Evolutionary conservation across 2,329 filamentous ascomycete species (phyloP).

Genomic region (Xenoacremonium recifei): DNA sequence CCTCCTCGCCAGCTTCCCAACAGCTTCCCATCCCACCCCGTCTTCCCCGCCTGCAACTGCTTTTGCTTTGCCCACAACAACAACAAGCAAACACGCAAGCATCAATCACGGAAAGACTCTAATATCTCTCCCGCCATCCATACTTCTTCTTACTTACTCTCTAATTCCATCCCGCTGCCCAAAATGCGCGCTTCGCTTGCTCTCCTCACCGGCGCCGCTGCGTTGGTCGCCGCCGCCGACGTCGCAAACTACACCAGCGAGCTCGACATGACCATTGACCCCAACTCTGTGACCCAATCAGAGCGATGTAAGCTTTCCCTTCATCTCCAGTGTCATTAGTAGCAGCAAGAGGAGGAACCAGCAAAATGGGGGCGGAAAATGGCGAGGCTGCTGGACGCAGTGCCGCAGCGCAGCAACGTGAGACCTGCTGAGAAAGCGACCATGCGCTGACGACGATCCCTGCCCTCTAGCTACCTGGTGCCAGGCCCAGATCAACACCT

Average conservation of each 20-base stretch:
- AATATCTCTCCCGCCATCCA: background rate
- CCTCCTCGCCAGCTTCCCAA: no score
- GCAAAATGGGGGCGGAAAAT: no score
- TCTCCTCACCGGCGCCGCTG: slow-evolving; percentile 44
- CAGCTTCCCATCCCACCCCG: slow-evolving; percentile 5
- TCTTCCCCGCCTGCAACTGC: slow-evolving; percentile 2
- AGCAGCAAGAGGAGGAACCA: no score
- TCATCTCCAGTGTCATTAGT: no score
- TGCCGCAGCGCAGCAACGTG: slow-evolving; percentile 2
- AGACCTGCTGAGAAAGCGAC: background rate
- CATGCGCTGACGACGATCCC: slow-evolving; percentile 11
- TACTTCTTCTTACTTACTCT: background rate
- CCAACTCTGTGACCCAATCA: slow-evolving; percentile 30
- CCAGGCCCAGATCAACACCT: slow-evolving; percentile 49
- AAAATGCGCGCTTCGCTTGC: slow-evolving; percentile 42
- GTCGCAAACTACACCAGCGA: slow-evolving; percentile 43
- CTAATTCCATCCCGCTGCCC: slow-evolving; percentile 13
- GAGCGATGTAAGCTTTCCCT: slow-evolving; percentile 37
- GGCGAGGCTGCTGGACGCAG: no score
- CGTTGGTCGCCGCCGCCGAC: slow-evolving; percentile 42
- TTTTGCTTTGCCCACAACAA: background rate
- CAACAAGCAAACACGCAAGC: background rate
- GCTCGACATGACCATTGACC: slow-evolving; percentile 42
- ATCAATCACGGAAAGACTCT: background rate
- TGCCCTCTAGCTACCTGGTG: slow-evolving; percentile 52